Evolutionary conservation across 2,329 filamentous ascomycete species (phyloP).

Genomic region (Sporothrix brasiliensis): DNA sequence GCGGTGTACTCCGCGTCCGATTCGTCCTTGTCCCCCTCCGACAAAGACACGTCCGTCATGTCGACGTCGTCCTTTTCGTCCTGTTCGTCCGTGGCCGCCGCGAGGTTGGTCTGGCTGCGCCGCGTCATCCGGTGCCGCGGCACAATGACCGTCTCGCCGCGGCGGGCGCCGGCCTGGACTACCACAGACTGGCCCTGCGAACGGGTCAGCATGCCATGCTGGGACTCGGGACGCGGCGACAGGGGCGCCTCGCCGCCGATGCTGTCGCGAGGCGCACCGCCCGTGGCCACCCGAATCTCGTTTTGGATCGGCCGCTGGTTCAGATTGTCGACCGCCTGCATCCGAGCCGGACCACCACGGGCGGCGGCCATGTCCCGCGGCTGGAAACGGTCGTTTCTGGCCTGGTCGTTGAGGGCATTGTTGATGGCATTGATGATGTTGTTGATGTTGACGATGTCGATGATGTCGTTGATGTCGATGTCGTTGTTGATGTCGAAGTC

Average conservation of each 20-base stretch:
- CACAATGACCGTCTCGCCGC: not conserved
- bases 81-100: not conserved
- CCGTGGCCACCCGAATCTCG: too few species aligned
- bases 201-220: conserved; percentile 13
- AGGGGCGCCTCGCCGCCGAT: not conserved
- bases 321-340: too few species aligned
- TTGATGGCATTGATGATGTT: not conserved
- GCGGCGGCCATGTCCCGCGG: too few species aligned
- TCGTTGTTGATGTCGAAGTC: not conserved
- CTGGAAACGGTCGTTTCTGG: too few species aligned
- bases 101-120: not conserved
- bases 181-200: not conserved
- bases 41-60: not conserved
- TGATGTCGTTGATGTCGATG: too few species aligned
- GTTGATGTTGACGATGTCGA: not conserved
- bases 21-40: too few species aligned
- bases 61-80: not conserved
- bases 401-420: not conserved
- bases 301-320: too few species aligned
- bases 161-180: not conserved
- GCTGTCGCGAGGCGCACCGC: too few species aligned
- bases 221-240: not conserved
- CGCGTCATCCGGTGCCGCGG: conserved; percentile 16
- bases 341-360: too few species aligned
- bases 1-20: too few species aligned